Conservation (phyloP, 2,329 filamentous ascomycete species). For the Kalaharituber pfeilii region DNA sequence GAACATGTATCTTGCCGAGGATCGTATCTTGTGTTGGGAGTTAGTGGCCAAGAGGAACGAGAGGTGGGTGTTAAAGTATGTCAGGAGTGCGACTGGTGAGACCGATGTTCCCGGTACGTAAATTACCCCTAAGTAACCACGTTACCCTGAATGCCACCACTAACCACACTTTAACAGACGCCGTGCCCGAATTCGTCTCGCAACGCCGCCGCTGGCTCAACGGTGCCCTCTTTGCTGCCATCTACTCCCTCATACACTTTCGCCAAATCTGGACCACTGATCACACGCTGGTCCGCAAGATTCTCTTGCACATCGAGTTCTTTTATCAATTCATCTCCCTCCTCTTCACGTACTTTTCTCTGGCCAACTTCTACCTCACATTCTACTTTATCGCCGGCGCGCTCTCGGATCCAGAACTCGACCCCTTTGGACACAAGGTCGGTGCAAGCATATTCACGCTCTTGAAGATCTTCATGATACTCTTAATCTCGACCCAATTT, state of each 20-base stretch:
- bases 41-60: slow-evolving; percentile 87
- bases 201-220: slow-evolving; percentile 95
- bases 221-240: slow-evolving; percentile 93
- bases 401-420: slow-evolving; percentile 56
- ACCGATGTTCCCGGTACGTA: slow-evolving; percentile 85
- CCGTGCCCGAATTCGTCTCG: slow-evolving; percentile 91
- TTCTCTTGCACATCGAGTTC: slow-evolving; percentile 86
- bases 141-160: not conserved
- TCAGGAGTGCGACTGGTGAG: slow-evolving; percentile 89
- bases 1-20: slow-evolving; percentile 86
- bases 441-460: slow-evolving; percentile 73
- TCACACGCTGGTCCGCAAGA: slow-evolving; percentile 73
- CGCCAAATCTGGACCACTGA: slow-evolving; percentile 85
- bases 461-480: slow-evolving; percentile 65
- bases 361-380: slow-evolving; percentile 96
- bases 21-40: slow-evolving; percentile 86
- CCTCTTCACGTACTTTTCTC: slow-evolving; percentile 90
- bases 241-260: slow-evolving; percentile 92
- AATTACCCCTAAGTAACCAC: not conserved
- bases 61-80: slow-evolving; percentile 94
- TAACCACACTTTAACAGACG: slow-evolving; percentile 37
- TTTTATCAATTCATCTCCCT: slow-evolving; percentile 86
- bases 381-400: slow-evolving; percentile 97
- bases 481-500: slow-evolving; percentile 87
- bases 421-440: slow-evolving; percentile 81